Evolutionary conservation across 225 moss, liverwort and hornwort species (phyloP), one percentile per base, ranked within the genome.

Genomic region (Polytrichum commune): DNA sequence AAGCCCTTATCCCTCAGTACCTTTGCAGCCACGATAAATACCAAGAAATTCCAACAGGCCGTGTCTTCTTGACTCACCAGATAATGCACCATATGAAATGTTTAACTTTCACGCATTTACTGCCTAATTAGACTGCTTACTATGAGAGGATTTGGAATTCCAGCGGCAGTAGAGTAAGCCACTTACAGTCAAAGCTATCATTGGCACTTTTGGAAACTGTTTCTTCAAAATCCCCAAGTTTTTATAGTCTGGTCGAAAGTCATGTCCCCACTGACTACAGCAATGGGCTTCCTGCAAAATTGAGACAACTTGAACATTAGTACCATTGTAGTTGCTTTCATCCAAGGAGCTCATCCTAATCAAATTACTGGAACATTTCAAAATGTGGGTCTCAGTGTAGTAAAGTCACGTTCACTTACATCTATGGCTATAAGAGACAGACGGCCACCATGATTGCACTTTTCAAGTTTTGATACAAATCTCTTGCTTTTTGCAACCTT

Each of bases 181-280:
- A 78, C 97, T 94, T 82, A 97, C 97, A 82, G 97, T 97, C 77
- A 97, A 74, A 70, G 94, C 97, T 71, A 97, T 90, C 64, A 97
- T 94, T 29, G 97, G 94, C 77, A 97, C 94, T 77, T 85, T 92
- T 60, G 97, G 90, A 70, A 94, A 97, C 80, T 97, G 97, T 67
- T 94, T 97, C 84, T 94, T 97, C 65, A 97, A 69, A 77, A 94
- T 97, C 72, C 94, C 91, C 68, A 97, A 71, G 76, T 91, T 90
- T 71, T 94, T 93, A 60, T 98, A 98, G 78, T 98, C 94, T 55
- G 97, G 94, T 77, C 97, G 92, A 76, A 98, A 98, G 74, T 98
- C 97, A 80, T 98, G 97, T 67, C 94, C 97, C 94, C 97, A 98
- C 62, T 98, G 97, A 75, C 97, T 97, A 81, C 97, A 97, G 78